These are phyloP conservation scores for Apiospora sp. DNA, from an alignment of 2,329 filamentous ascomycete genomes.

Conservation along the genomic window DNA sequence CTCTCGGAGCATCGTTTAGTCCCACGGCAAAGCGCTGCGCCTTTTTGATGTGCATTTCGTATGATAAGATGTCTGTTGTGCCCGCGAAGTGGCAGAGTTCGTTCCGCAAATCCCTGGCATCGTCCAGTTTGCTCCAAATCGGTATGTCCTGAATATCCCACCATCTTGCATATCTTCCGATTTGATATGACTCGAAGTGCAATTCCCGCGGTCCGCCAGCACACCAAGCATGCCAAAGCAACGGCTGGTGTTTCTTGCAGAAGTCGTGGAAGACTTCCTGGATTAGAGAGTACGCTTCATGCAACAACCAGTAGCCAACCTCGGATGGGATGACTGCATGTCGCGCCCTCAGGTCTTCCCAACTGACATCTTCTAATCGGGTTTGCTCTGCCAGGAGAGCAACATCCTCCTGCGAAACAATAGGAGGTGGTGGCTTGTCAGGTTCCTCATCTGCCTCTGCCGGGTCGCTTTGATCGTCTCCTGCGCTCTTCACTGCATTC, in stretches of 20 bases:
- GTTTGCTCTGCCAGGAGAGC: not conserved
- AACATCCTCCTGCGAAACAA: too few relatives aligned
- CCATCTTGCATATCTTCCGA: too few relatives aligned
- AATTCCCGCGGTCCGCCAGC: not conserved
- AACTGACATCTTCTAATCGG: not conserved
- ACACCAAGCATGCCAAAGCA: fast-evolving
- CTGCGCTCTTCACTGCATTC: too few relatives aligned
- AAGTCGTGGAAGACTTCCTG: not conserved
- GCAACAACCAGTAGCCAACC: not conserved
- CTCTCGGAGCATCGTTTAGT: not conserved
- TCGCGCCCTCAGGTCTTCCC: too few relatives aligned
- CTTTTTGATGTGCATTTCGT: too few relatives aligned
- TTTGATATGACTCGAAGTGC: too few relatives aligned
- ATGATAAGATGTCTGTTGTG: too few relatives aligned
- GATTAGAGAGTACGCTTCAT: not conserved
- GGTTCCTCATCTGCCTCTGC: too few relatives aligned
- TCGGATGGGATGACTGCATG: not conserved
- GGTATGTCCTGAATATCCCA: too few relatives aligned
- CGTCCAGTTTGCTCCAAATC: not conserved
- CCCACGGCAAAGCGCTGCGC: not conserved
- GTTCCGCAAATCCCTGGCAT: not conserved
- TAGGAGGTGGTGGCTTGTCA: too few relatives aligned
- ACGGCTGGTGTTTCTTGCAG: not conserved
- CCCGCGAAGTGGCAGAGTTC: not conserved
- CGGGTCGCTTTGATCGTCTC: too few relatives aligned